Evolutionary conservation across 106 monocot genomes (phyloP).

Genomic region (Dendrobium nobile): DNA sequence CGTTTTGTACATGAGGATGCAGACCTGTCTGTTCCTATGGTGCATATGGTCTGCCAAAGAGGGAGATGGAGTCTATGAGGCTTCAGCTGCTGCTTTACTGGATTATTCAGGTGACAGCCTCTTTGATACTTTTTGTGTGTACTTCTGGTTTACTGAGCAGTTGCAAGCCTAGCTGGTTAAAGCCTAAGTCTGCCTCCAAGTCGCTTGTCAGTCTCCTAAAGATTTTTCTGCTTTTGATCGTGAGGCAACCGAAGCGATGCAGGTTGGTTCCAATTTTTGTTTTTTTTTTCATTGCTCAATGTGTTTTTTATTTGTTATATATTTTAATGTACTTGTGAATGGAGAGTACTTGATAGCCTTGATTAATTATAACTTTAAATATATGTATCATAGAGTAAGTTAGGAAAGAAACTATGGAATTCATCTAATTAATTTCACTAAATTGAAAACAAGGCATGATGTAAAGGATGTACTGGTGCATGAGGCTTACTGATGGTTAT

Average conservation of each 20-base stretch:
- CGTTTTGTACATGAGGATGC: slow-evolving; percentile 77
- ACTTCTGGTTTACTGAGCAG: slow-evolving; percentile 68
- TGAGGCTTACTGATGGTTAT: not conserved
- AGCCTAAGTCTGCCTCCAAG: slow-evolving; percentile 52
- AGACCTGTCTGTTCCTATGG: slow-evolving; percentile 33
- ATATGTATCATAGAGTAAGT: not conserved
- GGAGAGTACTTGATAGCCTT: not conserved
- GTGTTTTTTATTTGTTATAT: not conserved
- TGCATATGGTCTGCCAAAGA: slow-evolving; percentile 20
- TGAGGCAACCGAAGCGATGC: slow-evolving; percentile 60
- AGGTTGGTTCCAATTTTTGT: slow-evolving; percentile 45
- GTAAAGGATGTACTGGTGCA: not conserved
- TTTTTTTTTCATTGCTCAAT: not conserved
- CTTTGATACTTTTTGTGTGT: slow-evolving; percentile 79
- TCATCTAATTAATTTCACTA: not conserved
- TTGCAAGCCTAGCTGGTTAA: slow-evolving; percentile 87
- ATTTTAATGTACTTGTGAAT: not conserved
- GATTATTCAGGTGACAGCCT: slow-evolving; percentile 66
- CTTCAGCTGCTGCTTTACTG: slow-evolving; percentile 22
- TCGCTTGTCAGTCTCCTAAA: slow-evolving; percentile 47
- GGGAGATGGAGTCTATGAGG: slow-evolving; percentile 32
- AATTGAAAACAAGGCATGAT: not conserved
- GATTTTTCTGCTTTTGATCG: slow-evolving; percentile 81
- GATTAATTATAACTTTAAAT: not conserved
- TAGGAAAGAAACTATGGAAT: not conserved